Evolutionary conservation across 768 basidiomycete genomes (phyloP).

Genomic region (Boletellus ananas): DNA sequence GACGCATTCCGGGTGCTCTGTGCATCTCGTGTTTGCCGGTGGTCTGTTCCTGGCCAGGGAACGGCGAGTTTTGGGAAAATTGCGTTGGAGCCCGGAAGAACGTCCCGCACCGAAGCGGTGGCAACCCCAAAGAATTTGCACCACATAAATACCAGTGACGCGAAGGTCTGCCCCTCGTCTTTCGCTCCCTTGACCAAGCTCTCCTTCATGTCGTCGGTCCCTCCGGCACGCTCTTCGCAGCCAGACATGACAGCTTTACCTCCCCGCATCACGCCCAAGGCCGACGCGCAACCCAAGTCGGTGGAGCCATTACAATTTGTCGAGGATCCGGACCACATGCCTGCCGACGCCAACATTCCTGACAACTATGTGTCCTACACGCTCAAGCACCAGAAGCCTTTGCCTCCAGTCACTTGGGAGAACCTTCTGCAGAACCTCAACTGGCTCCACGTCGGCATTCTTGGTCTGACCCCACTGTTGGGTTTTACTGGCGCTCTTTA

Average conservation of each 20-base stretch:
- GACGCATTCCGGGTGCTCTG: neutral
- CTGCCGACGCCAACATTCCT: slow-evolving; percentile 59
- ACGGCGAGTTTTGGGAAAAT: neutral
- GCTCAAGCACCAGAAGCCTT: slow-evolving; percentile 60
- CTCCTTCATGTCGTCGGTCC: slow-evolving; percentile 24
- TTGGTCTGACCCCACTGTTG: slow-evolving; percentile 69
- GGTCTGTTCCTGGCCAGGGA: neutral
- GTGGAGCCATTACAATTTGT: slow-evolving; percentile 11
- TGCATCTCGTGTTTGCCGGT: neutral
- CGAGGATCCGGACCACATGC: slow-evolving; percentile 30
- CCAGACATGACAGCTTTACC: slow-evolving; percentile 14
- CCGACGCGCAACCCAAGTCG: neutral
- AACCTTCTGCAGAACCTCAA: slow-evolving; percentile 63
- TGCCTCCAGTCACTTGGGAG: slow-evolving; percentile 62
- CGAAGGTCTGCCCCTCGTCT: slow-evolving; percentile 1
- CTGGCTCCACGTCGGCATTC: slow-evolving; percentile 72
- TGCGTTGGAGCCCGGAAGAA: neutral
- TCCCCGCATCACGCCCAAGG: slow-evolving; percentile 9
- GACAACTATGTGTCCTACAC: slow-evolving; percentile 83
- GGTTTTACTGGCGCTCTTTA: slow-evolving; percentile 69
- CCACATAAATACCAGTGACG: slow-evolving; percentile 20
- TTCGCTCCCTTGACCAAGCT: slow-evolving; percentile 24
- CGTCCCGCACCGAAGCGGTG: slow-evolving; percentile 12
- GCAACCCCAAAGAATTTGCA: slow-evolving; percentile 36
- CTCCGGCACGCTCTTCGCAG: slow-evolving; percentile 16